Conservation (phyloP, 2,329 filamentous ascomycete species). For the Aspergillus chevalieri region DNA sequence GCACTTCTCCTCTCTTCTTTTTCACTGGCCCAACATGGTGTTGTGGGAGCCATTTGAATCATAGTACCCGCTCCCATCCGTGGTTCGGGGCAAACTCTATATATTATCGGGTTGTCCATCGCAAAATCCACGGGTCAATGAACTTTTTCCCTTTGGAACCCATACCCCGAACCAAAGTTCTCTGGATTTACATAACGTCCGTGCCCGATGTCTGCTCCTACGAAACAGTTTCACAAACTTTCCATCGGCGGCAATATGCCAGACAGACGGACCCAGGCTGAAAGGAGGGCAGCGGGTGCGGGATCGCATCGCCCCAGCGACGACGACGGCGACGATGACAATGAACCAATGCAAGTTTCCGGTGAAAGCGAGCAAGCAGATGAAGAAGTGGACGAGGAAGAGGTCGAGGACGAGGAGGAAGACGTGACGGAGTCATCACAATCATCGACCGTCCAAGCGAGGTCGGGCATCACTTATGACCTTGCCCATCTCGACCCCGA, state of each 20-base stretch:
- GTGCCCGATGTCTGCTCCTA: constrained; percentile 34
- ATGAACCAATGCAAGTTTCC: constrained; percentile 7
- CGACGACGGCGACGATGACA: constrained; percentile 13
- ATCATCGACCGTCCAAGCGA: constrained; percentile 20
- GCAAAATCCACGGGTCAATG: background rate
- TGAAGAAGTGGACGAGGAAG: constrained; percentile 5
- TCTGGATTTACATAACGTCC: constrained; percentile 3
- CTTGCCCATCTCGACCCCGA: constrained; percentile 25
- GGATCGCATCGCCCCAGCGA: constrained; percentile 12
- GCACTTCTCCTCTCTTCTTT: background rate
- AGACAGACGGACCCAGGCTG: constrained; percentile 21
- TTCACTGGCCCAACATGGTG: constrained; percentile 3
- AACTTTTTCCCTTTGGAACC: background rate
- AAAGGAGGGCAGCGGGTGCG: constrained; percentile 12
- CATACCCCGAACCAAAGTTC: constrained; percentile 9
- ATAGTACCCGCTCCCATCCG: constrained; percentile 29
- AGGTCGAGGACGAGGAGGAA: constrained; percentile 10
- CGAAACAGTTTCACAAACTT: constrained; percentile 32
- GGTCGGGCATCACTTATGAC: constrained; percentile 32
- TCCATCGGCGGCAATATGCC: constrained; percentile 34
- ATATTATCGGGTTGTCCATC: constrained; percentile 13
- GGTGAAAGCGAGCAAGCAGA: constrained; percentile 11
- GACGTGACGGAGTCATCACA: constrained; percentile 13
- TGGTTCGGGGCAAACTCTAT: constrained; percentile 32
- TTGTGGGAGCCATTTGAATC: constrained; percentile 18